Evolutionary conservation across 2,329 filamentous ascomycete species (phyloP).

Genomic region (Hysterium pulicare): DNA sequence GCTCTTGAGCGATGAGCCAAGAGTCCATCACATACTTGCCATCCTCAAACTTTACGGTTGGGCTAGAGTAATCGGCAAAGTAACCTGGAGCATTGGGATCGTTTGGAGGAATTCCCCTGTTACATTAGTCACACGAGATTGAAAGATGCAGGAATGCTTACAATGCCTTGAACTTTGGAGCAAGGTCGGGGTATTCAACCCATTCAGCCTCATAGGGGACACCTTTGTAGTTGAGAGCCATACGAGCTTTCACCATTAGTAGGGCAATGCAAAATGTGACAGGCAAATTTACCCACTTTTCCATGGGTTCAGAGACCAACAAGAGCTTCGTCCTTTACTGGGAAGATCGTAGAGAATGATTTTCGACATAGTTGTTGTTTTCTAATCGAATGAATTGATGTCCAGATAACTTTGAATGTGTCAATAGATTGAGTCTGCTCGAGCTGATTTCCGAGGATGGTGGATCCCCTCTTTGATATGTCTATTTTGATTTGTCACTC

Average conservation of each 20-base stretch:
- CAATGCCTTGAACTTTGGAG: constrained; percentile 54
- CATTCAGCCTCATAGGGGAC: constrained; percentile 67
- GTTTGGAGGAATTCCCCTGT: constrained; percentile 48
- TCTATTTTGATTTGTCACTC: no score
- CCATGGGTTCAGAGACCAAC: constrained; percentile 70
- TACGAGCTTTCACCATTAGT: constrained; percentile 49
- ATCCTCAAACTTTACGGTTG: constrained; percentile 54
- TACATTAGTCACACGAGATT: constrained; percentile 3
- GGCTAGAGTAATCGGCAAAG: constrained; percentile 50
- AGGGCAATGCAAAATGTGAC: background rate
- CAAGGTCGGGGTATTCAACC: constrained; percentile 66
- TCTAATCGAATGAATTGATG: background rate
- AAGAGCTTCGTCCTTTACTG: constrained; percentile 46
- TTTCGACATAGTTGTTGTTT: constrained; percentile 22
- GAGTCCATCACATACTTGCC: constrained; percentile 48
- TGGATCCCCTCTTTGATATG: no score
- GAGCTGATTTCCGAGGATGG: no score
- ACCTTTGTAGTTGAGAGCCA: constrained; percentile 65
- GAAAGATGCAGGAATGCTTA: constrained; percentile 30
- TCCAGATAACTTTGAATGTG: no score
- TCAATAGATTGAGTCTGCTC: no score
- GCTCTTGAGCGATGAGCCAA: background rate
- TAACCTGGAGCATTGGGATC: constrained; percentile 28
- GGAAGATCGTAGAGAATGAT: constrained; percentile 63
- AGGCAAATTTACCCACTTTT: no score